Evolutionary conservation across 192 early-diverging fungal genomes (phyloP).

Genomic region (Diversispora eburnea): DNA sequence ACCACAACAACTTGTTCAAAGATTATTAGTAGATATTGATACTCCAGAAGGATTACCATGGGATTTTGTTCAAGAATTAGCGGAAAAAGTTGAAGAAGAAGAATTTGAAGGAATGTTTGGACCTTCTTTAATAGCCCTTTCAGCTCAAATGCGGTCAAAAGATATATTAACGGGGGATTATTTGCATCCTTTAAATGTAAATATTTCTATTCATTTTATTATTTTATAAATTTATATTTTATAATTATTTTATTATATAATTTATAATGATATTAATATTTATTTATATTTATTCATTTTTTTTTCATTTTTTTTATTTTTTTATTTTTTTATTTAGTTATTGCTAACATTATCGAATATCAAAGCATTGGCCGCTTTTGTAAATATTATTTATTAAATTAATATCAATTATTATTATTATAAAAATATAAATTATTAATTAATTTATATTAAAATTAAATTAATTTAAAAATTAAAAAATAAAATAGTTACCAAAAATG

Average conservation of each 20-base stretch:
- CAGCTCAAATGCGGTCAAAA: conserved; percentile 41
- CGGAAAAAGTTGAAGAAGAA: conserved; percentile 59
- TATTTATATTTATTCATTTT: not conserved
- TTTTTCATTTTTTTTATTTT: conserved; percentile 11
- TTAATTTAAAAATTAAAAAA: conserved; percentile 3
- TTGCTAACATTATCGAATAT: conserved; percentile 50
- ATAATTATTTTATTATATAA: no score
- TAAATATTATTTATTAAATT: conserved; percentile 31
- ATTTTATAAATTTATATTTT: not conserved
- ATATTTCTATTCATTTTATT: conserved; percentile 2
- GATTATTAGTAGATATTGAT: conserved; percentile 53
- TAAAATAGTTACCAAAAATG: conserved; percentile 27
- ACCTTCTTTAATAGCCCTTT: conserved; percentile 48
- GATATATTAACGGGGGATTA: conserved; percentile 45
- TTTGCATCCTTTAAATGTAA: conserved; percentile 47
- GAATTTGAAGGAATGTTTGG: conserved; percentile 59
- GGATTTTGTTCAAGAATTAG: conserved; percentile 62
- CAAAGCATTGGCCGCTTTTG: conserved; percentile 49
- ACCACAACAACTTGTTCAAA: conserved; percentile 43
- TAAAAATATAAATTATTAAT: not conserved
- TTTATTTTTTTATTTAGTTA: conserved; percentile 35
- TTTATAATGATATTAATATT: no score
- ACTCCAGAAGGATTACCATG: conserved; percentile 57
- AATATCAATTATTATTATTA: not conserved
- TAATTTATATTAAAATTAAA: not conserved